phyloP scores from a whole-genome alignment of 169 alveolate genomes.

The Plasmodium ovale region DNA sequence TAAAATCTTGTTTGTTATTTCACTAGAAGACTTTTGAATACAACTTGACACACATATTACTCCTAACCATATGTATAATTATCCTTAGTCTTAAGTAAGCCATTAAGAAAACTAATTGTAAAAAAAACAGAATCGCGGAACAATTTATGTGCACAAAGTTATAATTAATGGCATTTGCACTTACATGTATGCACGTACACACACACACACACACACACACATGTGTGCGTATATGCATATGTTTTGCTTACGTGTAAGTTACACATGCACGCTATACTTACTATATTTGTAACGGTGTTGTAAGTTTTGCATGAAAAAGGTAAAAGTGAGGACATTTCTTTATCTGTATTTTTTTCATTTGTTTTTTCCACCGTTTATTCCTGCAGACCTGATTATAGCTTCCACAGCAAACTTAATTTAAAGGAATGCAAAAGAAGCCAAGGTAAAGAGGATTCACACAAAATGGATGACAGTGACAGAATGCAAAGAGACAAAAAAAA shows the following conservation, averaged over 20 bases:
- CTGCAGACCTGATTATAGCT: constrained; percentile 63
- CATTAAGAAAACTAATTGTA: constrained; percentile 2
- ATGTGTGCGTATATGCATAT: neutral
- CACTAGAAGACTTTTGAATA: constrained; percentile 48
- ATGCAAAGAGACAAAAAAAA: constrained; percentile 31
- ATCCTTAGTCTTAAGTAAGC: constrained; percentile 74
- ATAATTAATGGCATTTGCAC: neutral
- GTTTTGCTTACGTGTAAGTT: neutral
- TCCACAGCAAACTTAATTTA: neutral
- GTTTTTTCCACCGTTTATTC: neutral
- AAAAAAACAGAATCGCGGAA: neutral
- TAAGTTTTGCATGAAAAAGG: too few species aligned
- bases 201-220: too few species aligned
- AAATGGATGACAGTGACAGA: constrained; percentile 24
- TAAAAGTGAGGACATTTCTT: too few species aligned
- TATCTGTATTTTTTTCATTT: constrained; percentile 3
- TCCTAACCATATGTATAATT: constrained; percentile 72
- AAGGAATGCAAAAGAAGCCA: constrained; percentile 43
- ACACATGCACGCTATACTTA: too few species aligned
- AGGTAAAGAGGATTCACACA: constrained; percentile 48
- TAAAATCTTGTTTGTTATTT: neutral
- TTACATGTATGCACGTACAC: too few species aligned
- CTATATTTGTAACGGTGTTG: too few species aligned
- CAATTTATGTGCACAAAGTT: neutral
- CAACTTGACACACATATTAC: constrained; percentile 72